Evolutionary conservation across 2,329 filamentous ascomycete species (phyloP), one percentile per base, ranked within the genome.

Genomic region (Cladophialophora bantiana): DNA sequence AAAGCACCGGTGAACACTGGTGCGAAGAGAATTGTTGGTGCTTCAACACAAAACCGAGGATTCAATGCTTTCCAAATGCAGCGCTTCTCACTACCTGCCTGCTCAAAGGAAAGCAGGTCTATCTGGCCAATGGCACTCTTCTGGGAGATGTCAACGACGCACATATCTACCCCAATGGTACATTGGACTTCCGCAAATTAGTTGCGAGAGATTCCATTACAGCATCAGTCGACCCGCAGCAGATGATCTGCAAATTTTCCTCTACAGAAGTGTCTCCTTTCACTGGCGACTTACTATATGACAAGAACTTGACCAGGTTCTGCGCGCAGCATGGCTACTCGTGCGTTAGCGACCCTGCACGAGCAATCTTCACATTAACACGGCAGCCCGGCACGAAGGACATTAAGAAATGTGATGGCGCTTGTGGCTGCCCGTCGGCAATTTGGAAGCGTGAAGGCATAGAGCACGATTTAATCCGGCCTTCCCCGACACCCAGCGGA

Each of bases 41-140:
- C 20, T 12, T 26, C 7, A 31, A 50, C 20, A 7, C 26, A 9
- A 31, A 26, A 20, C 45, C 45, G 12, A 4, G 7, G 13, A 50
- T 50, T 50, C 18, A 26, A 10, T 50, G 45, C 3, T 50, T 50
- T 31, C 45, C 45, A 50, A 56, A 88, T 85, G 75, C 84, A 86
- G 7, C 68, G 74, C 1, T 50, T 50, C 45, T 50, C 45, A 50
- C 45, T 12, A 26, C 45, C 1, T 64, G 62, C 42, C n/a, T 31
- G 9, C 15, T 53, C 32, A 38, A 32, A 26, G 62, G 36, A 5
- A 48, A 58, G 40, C 26, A 38, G 18, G 54, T 53, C 45, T 53
- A 52, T 26, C 20, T 20, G 26, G 45, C 18, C 3, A 64, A 58
- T 35, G 62, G 62, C 20, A 59, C 54, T 34, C 3, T 58, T 9